A percentile compares a stretch with the other conserved stretches of the same genome.
These are phyloP conservation scores for Macrolepiota dolichaula DNA, from an alignment of 768 basidiomycete genomes.

Conservation along the genomic window DNA sequence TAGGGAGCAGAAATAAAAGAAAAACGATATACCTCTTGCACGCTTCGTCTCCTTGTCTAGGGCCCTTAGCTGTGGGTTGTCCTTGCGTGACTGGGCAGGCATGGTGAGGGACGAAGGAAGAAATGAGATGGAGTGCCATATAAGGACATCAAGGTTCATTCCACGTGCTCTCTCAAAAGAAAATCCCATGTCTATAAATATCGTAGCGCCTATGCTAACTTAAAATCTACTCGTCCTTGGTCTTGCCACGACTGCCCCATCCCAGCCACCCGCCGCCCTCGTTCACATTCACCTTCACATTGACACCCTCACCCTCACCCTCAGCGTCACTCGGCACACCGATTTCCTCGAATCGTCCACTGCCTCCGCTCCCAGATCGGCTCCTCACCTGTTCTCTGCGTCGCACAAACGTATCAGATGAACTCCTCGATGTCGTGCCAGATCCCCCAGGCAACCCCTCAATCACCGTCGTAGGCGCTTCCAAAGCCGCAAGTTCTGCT, in stretches of 20 bases:
- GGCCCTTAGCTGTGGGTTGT: constrained; percentile 39
- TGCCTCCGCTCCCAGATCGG: constrained; percentile 39
- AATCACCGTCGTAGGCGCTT: not conserved
- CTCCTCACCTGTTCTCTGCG: constrained; percentile 13
- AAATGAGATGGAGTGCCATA: too few relatives aligned
- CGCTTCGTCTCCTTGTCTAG: constrained; percentile 67
- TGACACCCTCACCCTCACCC: constrained; percentile 51
- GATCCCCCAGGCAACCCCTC: not conserved
- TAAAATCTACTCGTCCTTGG: constrained; percentile 45
- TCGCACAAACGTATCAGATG: constrained; percentile 37
- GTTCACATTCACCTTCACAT: constrained; percentile 18
- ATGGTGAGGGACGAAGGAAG: too few relatives aligned
- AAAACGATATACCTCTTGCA: constrained; percentile 41
- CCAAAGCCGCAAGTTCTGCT: constrained; percentile 31
- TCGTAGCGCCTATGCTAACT: not conserved
- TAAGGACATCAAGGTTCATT: too few relatives aligned
- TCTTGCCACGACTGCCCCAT: constrained; percentile 33
- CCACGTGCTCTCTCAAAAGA: too few relatives aligned
- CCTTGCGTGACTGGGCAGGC: constrained; percentile 31
- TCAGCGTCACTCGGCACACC: constrained; percentile 72
- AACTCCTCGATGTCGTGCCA: constrained; percentile 24
- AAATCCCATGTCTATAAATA: not conserved
- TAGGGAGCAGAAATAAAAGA: not conserved
- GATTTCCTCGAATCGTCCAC: constrained; percentile 62
- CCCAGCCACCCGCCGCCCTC: constrained; percentile 38